A percentile compares a stretch with the other conserved stretches of the same genome.
phyloP scores from a whole-genome alignment of 108 stramenopile species.

The Cyclotella cryptica region DNA sequence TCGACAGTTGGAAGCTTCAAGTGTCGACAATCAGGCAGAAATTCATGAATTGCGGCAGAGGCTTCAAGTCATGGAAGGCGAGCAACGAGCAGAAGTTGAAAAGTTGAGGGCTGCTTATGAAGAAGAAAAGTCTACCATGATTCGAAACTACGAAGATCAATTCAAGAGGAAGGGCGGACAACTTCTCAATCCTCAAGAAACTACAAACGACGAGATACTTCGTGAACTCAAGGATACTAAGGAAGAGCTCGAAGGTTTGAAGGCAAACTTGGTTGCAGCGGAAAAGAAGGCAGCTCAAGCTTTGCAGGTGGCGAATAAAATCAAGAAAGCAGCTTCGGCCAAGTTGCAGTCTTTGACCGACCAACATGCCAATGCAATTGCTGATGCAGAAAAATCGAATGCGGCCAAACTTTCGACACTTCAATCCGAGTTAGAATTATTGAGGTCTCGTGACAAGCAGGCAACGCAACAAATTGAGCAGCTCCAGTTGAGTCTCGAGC shows the following conservation, averaged over 20 bases:
- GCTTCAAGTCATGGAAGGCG: conserved; percentile 7
- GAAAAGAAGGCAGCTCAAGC: conserved; percentile 54
- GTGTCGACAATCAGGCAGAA: conserved; percentile 7
- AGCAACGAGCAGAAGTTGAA: conserved; percentile 2
- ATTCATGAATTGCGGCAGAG: too few relatives aligned
- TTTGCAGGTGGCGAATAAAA: conserved; percentile 54
- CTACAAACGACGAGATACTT: conserved; percentile 14
- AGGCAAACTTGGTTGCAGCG: conserved; percentile 32
- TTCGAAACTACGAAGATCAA: conserved; percentile 31
- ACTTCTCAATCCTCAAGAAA: conserved; percentile 1
- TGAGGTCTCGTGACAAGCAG: too few relatives aligned
- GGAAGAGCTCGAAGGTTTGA: conserved; percentile 45
- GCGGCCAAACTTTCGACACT: conserved; percentile 19
- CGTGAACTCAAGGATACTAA: conserved; percentile 49
- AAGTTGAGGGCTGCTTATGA: conserved; percentile 8
- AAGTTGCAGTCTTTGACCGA: conserved; percentile 40
- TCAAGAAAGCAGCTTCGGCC: conserved; percentile 52
- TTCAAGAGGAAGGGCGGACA: conserved; percentile 3
- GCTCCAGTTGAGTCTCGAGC: too few relatives aligned
- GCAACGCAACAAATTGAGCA: too few relatives aligned
- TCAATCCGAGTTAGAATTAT: too few relatives aligned
- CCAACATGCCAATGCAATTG: conserved; percentile 35
- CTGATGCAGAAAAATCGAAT: conserved; percentile 19
- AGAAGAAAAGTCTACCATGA: conserved; percentile 4
- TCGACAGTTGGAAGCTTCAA: conserved; percentile 6